A percentile compares a stretch with the other conserved stretches of the same genome.
Conservation (phyloP, 768 basidiomycete species). For the Kwoniella mangroviensis region DNA sequence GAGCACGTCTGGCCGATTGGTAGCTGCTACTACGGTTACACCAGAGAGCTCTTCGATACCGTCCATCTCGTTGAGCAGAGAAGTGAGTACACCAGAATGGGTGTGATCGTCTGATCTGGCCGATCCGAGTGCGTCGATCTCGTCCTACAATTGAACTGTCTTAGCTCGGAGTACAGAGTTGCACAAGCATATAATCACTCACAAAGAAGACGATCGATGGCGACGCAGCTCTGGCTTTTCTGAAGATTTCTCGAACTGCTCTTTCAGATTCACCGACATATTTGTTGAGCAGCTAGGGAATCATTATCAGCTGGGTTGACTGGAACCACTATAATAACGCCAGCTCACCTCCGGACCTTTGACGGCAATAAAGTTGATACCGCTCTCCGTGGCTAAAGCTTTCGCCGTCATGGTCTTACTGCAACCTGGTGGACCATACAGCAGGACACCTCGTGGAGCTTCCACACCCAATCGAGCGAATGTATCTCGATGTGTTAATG, state of each 20-base stretch:
- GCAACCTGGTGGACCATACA: constrained; percentile 97
- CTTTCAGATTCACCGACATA: constrained; percentile 97
- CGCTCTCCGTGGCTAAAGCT: constrained; percentile 90
- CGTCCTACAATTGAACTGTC: constrained; percentile 68
- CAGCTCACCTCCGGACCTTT: constrained; percentile 91
- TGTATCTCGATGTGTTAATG: constrained; percentile 79
- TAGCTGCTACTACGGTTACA: constrained; percentile 94
- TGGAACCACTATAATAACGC: too few relatives aligned
- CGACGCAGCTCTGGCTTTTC: constrained; percentile 89
- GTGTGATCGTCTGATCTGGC: constrained; percentile 68
- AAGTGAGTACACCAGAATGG: constrained; percentile 82
- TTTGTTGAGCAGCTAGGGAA: constrained; percentile 80
- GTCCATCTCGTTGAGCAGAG: constrained; percentile 96
- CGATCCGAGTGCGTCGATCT: constrained; percentile 90
- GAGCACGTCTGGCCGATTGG: constrained; percentile 91
- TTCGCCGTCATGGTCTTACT: constrained; percentile 92
- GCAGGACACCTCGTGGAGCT: constrained; percentile 84
- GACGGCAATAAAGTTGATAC: constrained; percentile 93
- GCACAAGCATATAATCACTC: constrained; percentile 52
- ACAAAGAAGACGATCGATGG: constrained; percentile 98
- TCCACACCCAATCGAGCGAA: constrained; percentile 85
- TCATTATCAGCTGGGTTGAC: neutral
- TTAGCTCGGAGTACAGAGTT: too few relatives aligned
- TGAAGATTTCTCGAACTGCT: constrained; percentile 90
- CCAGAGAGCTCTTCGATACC: constrained; percentile 92